Base-by-base conservation (phyloP, 164 flowering plant genomes). In the Saururus chinensis region DNA sequence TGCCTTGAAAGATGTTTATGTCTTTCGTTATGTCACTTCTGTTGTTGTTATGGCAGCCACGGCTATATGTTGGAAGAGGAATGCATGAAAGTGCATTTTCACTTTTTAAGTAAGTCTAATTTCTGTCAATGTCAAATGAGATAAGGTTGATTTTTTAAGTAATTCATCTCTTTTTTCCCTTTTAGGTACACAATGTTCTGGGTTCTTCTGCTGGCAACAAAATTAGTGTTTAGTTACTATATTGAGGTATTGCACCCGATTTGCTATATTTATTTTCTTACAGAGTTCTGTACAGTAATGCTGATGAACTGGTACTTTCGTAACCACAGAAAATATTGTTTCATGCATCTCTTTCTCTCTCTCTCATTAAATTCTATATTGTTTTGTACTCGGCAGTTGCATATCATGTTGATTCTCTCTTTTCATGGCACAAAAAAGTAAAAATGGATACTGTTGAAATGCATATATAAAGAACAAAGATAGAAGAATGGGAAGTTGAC, bases 61-160 rank as follows among this genome's bases (percentile, higher is more conserved):
- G 98, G 30, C 96, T 90, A 45, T 93, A 85, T 81, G 96, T 93
- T 64, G 96, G 98, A 41, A 81, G 97, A 72, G 98, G 97, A 73
- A 93, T 93, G 98, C 98, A 93, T 75, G 97, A 93, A 72, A 85
- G 95, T 57, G 25, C 95, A 57, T 78, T 86, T 72, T 90, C 97
- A 60, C 95, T 93, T 37, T 82, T 93, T 76, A 86, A 88, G 98
- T 93, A 82, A 80, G 92, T 48, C 16, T 45, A 9, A 45, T 12
- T 45, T 45, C 49, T 41, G 8, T 45, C 49, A 45, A 45, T 45
- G 7, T 30, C 37, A 13, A 9, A 12, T 8, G 49, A 45, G 49
- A 45, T 17, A 45, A 17, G 17, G 11, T 2, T 8, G 17, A 45
- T 7, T 17, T 45, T 17, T 45, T 0, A 12, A 45, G 49, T 45